Evolutionary conservation across 2,329 filamentous ascomycete species (phyloP).

Genomic region (Scedosporium minutisporum): DNA sequence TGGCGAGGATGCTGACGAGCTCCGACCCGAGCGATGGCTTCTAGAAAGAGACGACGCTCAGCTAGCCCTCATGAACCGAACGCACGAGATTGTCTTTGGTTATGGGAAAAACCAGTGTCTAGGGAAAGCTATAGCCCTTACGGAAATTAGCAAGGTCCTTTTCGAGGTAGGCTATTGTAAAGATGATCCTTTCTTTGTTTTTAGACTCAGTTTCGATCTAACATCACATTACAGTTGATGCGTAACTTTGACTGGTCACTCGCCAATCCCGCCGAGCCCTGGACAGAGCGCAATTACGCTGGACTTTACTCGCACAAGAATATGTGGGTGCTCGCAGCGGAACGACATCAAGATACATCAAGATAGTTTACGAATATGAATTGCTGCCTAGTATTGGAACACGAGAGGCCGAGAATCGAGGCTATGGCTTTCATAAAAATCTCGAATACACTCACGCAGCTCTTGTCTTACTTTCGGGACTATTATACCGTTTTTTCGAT

Average conservation of each 20-base stretch:
- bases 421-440: too few species aligned
- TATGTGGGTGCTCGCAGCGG: constrained; percentile 11
- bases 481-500: too few species aligned
- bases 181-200: not conserved
- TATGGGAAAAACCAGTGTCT: constrained; percentile 28
- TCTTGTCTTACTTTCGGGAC: too few species aligned
- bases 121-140: constrained; percentile 25
- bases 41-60: constrained; percentile 23
- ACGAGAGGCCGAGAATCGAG: too few species aligned
- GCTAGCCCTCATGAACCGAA: constrained; percentile 23
- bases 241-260: constrained; percentile 13
- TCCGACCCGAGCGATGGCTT: constrained; percentile 28
- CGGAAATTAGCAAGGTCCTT: constrained; percentile 28
- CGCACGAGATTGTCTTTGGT: constrained; percentile 28
- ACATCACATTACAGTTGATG: constrained; percentile 6
- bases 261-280: constrained; percentile 9
- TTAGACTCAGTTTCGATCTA: not conserved
- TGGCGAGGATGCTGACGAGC: constrained; percentile 23
- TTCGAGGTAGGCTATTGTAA: constrained; percentile 24
- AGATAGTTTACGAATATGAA: too few species aligned
- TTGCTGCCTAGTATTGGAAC: too few species aligned
- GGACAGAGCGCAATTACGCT: constrained; percentile 9
- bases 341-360: not conserved
- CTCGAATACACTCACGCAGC: too few species aligned
- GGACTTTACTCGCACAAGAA: constrained; percentile 9